Base-by-base conservation (phyloP, 1,284 basidiomycete species). In the Peniophora sp. region DNA sequence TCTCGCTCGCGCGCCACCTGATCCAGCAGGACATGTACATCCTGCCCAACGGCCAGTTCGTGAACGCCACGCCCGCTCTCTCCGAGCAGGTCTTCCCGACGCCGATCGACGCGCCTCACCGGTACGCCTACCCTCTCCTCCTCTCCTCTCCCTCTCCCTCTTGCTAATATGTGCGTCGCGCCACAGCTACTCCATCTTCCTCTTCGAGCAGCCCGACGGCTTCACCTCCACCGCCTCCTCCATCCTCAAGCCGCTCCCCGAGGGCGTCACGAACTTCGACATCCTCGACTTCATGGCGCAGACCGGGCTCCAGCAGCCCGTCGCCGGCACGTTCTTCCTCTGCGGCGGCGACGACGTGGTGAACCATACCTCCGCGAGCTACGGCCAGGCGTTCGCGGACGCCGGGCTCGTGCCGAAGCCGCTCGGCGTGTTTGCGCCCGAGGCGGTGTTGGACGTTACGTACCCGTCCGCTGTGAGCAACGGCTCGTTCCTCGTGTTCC, bases 41-140 rank as follows among this genome's bases (percentile, higher is more conserved):
- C 2, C 52, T 49, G 5, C 47, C 54, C 14, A 47, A 18, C 18
- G 27, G 17, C 42, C 18, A 37, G 39, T 60, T 78, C 10, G 58
- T 60, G 2, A 78, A 78, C 56, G 57, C 55, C 9, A 78, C 73
- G 0, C 65, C 71, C 1, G 73, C 76, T 5, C 54, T 79, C n/a
- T 71, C 72, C 3, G 58, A 67, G 10, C 74, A 76, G 54, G 76
- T 77, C 0, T 72, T 68, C 1, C 76, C 77, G 12, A 73, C 17
- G 72, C 71, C 22, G 76, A 74, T 1, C 76, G 75, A 10, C 68
- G 70, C 53, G 65, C 75, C n/a, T n/a, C 78, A 79, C 59, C 66
- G 76, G 77, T 78, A 51, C 8, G 37, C 10, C n/a, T 36, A n/a
- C 10, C 10, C 34, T 36, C n/a, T 10, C 10, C n/a, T 36, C 34